Percentiles rank a stretch among this genome's conserved stretches.
These are phyloP conservation scores for Macrophomina pseudophaseolina DNA, from an alignment of 2,329 filamentous ascomycete species.

Conservation along the genomic window DNA sequence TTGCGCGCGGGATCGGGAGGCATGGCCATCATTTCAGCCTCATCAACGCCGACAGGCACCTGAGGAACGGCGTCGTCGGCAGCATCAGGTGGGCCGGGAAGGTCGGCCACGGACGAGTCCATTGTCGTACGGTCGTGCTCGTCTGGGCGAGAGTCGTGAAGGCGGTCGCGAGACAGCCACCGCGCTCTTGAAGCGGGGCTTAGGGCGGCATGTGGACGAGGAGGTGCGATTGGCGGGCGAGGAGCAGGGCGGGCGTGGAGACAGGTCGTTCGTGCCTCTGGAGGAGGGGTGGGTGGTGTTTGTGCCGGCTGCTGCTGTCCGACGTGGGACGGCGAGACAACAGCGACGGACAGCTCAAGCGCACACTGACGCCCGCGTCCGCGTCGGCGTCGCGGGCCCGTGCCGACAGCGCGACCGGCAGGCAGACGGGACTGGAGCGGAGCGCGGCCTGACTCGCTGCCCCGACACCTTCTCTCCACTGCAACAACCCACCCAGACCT, in stretches of 20 bases:
- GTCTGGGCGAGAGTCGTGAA: neutral
- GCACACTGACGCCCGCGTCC: neutral
- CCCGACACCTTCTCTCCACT: neutral
- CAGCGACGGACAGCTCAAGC: neutral
- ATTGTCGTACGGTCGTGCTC: slow-evolving; percentile 14
- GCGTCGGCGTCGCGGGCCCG: too few relatives aligned
- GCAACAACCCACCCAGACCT: neutral
- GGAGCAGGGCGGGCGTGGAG: neutral
- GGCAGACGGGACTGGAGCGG: too few relatives aligned
- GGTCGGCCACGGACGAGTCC: slow-evolving; percentile 17
- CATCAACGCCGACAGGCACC: slow-evolving; percentile 44
- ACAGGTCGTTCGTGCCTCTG: neutral
- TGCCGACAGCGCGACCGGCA: too few relatives aligned
- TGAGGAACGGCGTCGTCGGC: slow-evolving; percentile 33
- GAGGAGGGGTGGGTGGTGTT: neutral
- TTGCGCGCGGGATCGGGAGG: slow-evolving; percentile 39
- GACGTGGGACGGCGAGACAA: slow-evolving; percentile 11
- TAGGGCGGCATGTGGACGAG: slow-evolving; percentile 23
- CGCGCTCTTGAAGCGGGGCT: slow-evolving; percentile 9
- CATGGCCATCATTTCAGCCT: slow-evolving; percentile 43
- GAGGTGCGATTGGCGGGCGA: neutral
- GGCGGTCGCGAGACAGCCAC: slow-evolving; percentile 19
- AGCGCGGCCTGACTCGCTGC: neutral
- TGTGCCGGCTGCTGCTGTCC: slow-evolving; percentile 13
- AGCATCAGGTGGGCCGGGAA: slow-evolving; percentile 7